A percentile compares a stretch with the other conserved stretches of the same genome.
phyloP scores from a whole-genome alignment of 2,329 filamentous ascomycete genomes.

The Fusarium anthophilum region DNA sequence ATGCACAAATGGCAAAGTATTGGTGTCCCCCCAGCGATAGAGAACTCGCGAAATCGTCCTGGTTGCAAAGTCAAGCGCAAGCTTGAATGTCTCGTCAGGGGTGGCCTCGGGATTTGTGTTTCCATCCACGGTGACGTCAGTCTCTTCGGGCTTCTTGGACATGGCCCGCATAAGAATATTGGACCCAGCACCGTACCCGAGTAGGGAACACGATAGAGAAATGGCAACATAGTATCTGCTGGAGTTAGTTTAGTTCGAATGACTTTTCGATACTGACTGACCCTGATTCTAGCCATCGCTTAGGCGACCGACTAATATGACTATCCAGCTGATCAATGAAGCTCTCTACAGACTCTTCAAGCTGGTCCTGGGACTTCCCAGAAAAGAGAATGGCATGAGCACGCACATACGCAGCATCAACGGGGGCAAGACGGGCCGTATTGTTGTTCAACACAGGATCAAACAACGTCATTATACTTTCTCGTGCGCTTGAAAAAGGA shows the following conservation, averaged over 20 bases:
- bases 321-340: slow-evolving; percentile 65
- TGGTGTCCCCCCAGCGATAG: slow-evolving; percentile 63
- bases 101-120: slow-evolving; percentile 36
- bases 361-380: slow-evolving; percentile 56
- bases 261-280: slow-evolving; percentile 14
- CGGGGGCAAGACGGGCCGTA: slow-evolving; percentile 44
- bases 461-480: slow-evolving; percentile 76
- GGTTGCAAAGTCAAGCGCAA: slow-evolving; percentile 54
- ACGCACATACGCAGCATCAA: slow-evolving; percentile 71
- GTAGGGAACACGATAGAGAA: slow-evolving; percentile 44
- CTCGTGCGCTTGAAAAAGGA: slow-evolving; percentile 73
- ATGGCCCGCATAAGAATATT: slow-evolving; percentile 58
- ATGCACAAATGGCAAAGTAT: slow-evolving; percentile 71
- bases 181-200: slow-evolving; percentile 51
- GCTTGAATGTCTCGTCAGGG: slow-evolving; percentile 43
- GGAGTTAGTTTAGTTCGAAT: neutral
- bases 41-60: slow-evolving; percentile 59
- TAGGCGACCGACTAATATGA: slow-evolving; percentile 60
- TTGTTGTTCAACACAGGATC: slow-evolving; percentile 61
- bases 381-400: slow-evolving; percentile 73
- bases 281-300: slow-evolving; percentile 63
- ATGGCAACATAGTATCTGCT: slow-evolving; percentile 48
- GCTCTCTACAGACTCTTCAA: slow-evolving; percentile 54
- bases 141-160: slow-evolving; percentile 42
- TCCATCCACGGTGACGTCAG: slow-evolving; percentile 39